Evolutionary conservation across 371 early-diverging fungal genomes (phyloP).

Genomic region (Apophysomyces elegans): DNA sequence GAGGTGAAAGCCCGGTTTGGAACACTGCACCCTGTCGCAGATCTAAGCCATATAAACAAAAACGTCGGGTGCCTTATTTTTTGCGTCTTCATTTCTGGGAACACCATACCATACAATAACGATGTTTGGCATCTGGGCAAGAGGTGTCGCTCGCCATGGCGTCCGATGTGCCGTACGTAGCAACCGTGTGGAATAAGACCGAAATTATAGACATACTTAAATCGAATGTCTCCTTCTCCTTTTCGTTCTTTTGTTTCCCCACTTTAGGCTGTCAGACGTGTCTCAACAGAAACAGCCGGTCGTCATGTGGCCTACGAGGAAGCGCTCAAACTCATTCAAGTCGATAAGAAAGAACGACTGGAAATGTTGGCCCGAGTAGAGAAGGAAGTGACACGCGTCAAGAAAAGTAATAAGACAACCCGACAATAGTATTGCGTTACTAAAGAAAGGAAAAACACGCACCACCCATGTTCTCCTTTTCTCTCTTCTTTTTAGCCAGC

Average conservation of each 20-base stretch:
- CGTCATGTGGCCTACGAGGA: constrained; percentile 73
- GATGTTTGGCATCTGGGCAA: constrained; percentile 23
- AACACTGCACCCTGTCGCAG: no score
- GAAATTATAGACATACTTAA: background rate
- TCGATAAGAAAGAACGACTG: constrained; percentile 64
- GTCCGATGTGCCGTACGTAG: constrained; percentile 10
- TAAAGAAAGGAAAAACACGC: constrained; percentile 2
- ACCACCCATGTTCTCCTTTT: no score
- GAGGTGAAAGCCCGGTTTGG: no score
- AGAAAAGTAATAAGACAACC: constrained; percentile 39
- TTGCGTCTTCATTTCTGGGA: background rate
- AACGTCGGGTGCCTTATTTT: background rate
- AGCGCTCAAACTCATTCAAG: constrained; percentile 72
- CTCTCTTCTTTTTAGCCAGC: constrained; percentile 20
- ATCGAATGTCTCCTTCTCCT: background rate
- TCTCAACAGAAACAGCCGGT: constrained; percentile 19
- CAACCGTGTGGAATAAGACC: background rate
- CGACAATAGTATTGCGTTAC: background rate
- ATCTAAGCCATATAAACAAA: constrained; percentile 6
- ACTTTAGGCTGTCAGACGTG: constrained; percentile 22
- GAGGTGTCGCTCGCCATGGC: constrained; percentile 15
- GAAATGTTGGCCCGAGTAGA: constrained; percentile 57
- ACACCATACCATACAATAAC: constrained; percentile 1
- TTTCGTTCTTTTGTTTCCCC: background rate
- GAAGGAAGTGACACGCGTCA: constrained; percentile 54